phyloP scores from a whole-genome alignment of 192 early-diverging fungal species.

The Phlyctochytrium planicorne region DNA sequence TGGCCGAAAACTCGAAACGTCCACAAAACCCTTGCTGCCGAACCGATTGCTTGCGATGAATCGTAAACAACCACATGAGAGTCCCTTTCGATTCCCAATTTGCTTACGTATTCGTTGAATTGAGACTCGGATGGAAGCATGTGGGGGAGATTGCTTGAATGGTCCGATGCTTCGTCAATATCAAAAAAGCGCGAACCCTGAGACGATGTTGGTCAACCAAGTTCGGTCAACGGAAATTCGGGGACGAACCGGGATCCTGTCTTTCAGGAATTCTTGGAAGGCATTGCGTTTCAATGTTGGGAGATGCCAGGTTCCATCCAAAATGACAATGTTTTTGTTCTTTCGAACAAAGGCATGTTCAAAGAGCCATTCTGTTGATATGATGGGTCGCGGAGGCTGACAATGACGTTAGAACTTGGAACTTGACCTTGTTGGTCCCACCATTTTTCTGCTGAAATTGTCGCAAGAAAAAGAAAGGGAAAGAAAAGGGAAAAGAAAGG shows the following conservation, averaged over 20 bases:
- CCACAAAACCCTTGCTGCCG: constrained; percentile 89
- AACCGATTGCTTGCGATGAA: constrained; percentile 67
- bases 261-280: constrained; percentile 59
- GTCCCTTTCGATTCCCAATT: constrained; percentile 74
- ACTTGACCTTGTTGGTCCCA: no score
- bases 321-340: constrained; percentile 51
- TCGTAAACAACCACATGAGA: constrained; percentile 94
- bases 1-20: constrained; percentile 94
- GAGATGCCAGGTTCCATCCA: constrained; percentile 95
- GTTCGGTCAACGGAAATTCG: background rate
- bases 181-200: constrained; percentile 83
- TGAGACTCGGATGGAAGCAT: constrained; percentile 78
- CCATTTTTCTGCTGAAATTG: no score
- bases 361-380: background rate
- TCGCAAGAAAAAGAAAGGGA: no score
- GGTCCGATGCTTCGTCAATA: constrained; percentile 83
- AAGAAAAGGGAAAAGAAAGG: no score
- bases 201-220: background rate
- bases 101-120: constrained; percentile 71
- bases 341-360: background rate
- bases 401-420: no score
- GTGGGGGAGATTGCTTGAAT: constrained; percentile 72
- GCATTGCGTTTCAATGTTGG: constrained; percentile 67
- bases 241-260: constrained; percentile 50
- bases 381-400: no score